Conservation (phyloP, 2,329 filamentous ascomycete species). For the Gremmenia infestans region DNA sequence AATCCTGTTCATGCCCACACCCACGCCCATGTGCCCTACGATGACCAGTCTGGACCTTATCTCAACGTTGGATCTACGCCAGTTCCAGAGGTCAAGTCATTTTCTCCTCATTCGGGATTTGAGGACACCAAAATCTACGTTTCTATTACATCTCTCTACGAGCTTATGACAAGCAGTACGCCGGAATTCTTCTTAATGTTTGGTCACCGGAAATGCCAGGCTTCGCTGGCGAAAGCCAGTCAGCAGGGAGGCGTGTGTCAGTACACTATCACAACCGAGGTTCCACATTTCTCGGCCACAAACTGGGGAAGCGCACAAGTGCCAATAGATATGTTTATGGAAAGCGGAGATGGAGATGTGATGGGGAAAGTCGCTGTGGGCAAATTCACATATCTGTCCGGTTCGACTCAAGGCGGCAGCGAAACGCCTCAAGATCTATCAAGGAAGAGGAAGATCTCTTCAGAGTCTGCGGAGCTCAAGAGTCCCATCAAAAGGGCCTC, state of each 20-base stretch:
- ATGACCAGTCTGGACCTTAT: constrained; percentile 62
- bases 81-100: constrained; percentile 62
- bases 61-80: constrained; percentile 56
- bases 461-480: constrained; percentile 42
- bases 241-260: constrained; percentile 58
- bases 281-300: constrained; percentile 59
- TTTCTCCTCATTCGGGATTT: constrained; percentile 62
- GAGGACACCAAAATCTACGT: constrained; percentile 68
- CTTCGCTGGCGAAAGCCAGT: constrained; percentile 57
- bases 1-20: constrained; percentile 12
- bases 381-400: constrained; percentile 55
- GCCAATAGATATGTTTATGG: constrained; percentile 54
- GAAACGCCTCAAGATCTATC: constrained; percentile 36
- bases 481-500: constrained; percentile 44
- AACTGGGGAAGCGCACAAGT: constrained; percentile 51
- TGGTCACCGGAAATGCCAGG: constrained; percentile 68
- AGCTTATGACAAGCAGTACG: constrained; percentile 57
- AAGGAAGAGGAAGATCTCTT: constrained; percentile 53
- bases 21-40: constrained; percentile 47
- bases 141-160: constrained; percentile 69
- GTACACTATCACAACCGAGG: constrained; percentile 68
- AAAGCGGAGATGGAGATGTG: constrained; percentile 48
- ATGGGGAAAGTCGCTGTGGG: constrained; percentile 51
- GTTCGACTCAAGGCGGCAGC: constrained; percentile 31
- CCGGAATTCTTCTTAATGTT: constrained; percentile 66